Conservation (phyloP, 768 basidiomycete genomes). For the Suillus spraguei region DNA sequence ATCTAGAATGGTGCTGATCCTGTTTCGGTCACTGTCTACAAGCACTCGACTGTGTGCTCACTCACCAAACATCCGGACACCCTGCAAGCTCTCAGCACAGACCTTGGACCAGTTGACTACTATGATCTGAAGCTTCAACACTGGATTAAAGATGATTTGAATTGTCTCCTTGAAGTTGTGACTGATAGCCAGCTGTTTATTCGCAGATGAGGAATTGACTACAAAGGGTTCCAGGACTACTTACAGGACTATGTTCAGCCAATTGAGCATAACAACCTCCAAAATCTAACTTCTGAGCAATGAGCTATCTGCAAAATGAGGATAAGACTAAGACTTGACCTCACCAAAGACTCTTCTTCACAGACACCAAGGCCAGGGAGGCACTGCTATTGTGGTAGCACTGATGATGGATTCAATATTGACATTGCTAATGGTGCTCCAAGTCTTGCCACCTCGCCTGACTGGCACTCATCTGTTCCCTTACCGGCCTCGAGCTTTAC, state of each 20-base stretch:
- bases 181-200: background rate
- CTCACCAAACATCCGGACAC: background rate
- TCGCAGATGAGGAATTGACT: background rate
- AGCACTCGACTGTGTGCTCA: background rate
- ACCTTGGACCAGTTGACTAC: too few relatives aligned
- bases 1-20: background rate
- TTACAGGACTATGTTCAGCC: background rate
- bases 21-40: background rate
- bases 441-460: too few relatives aligned
- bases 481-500: background rate
- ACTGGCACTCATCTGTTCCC: background rate
- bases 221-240: background rate
- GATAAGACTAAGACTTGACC: background rate
- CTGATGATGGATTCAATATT: background rate
- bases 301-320: background rate
- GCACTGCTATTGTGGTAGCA: background rate
- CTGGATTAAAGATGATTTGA: background rate
- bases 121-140: background rate
- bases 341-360: background rate
- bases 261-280: background rate
- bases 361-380: background rate
- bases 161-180: background rate
- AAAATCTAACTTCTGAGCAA: background rate
- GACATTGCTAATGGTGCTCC: too few relatives aligned
- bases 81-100: background rate